Base-by-base conservation (phyloP, 164 flowering plant genomes). In the Tinospora cordifolia region DNA sequence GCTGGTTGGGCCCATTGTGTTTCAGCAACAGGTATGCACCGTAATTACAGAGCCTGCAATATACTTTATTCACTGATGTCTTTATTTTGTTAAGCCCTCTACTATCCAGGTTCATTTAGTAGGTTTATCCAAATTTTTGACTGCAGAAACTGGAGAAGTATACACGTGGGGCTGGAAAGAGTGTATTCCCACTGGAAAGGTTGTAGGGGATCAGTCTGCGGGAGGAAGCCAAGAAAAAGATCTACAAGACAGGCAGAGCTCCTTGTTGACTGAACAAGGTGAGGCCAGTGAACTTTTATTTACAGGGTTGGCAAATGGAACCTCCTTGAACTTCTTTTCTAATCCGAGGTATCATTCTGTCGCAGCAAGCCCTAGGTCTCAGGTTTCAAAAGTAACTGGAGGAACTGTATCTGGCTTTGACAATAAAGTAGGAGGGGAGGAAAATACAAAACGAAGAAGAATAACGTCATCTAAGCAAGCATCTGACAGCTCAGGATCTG, bases 131-230 rank as follows among this genome's bases (percentile, higher is more conserved):
- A 24, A 36, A 25, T 60, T 66, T 17, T 47, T 5, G 12, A 40
- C 72, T 19, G 34, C 83, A 95, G 99, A 77, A 0, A 67, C 21
- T 49, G 96, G 90, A 65, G 91, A 90, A 76, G 98, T 92, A 71
- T 92, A 90, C 73, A 92, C 98, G 6, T 95, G 99, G 99, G 99
- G 98, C 49, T 95, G 99, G 99, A 92, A 90, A 77, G 99, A 95
- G 75, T 95, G 98, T 79, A 82, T 95, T 39, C 99, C 99, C 17
- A 86, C 97, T 66, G 99, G 97, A 25, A 92, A 86, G 80, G 83
- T 91, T 3, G 69, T 87, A 15, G 91, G 85, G 58, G 96, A 89
- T 57, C 79, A 83, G 44, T 65, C 90, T 17, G 7, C 60, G 0
- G 83, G 79, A 3, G 79, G 66, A 73, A 71, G 25, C 39, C 25